Base-by-base conservation (phyloP, 139 green algal genomes). In the Auxenochlorella protothecoides region DNA sequence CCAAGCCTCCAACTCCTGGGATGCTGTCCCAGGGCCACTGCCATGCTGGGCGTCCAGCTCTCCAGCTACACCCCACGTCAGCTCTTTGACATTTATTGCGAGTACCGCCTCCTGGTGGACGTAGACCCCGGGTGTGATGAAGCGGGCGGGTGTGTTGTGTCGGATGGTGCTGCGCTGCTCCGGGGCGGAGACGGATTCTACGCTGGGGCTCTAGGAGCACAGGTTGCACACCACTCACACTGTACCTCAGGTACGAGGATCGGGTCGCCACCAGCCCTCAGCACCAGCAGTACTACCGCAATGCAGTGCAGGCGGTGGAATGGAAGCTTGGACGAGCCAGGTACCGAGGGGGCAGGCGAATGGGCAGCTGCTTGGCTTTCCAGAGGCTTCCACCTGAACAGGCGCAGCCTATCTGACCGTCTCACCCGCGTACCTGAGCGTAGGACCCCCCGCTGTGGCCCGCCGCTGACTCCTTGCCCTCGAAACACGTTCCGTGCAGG, bases 51-150 rank as follows among this genome's bases (percentile, higher is more conserved):
- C 27, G 27, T 44, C 27, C 27, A 44, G 27, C 27, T 44, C 27
- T 44, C 27, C 27, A 12, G 11, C 27, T 76, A 76, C 71, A 66
- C 11, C 0, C 54, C 59, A 8, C 4, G 16, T 16, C 55, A 81
- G 68, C 69, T 71, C 59, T 81, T 81, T 53, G 12, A 14, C 44
- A 74, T 72, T 51, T 81, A 81, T 55, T 55, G 72, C n/a, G 76
- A 81, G 53, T 81, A 81, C 60, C 55, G 16, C 59, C 67, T 78
- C 14, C 51, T 81, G 10, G 79, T 72, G 66, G 70, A 65, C 51
- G n/a, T 74, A 5, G 76, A 81, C 60, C 64, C 70, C 55, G 56
- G 71, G 71, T 75, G 53, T 8, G 68, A 8, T 52, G 67, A 5
- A 13, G 59, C 12, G 3, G 59, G 59, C 12, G 59, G 59, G 59